Evolutionary conservation across 2,329 filamentous ascomycete genomes (phyloP).

Genomic region (Chrysoporthe cubensis): DNA sequence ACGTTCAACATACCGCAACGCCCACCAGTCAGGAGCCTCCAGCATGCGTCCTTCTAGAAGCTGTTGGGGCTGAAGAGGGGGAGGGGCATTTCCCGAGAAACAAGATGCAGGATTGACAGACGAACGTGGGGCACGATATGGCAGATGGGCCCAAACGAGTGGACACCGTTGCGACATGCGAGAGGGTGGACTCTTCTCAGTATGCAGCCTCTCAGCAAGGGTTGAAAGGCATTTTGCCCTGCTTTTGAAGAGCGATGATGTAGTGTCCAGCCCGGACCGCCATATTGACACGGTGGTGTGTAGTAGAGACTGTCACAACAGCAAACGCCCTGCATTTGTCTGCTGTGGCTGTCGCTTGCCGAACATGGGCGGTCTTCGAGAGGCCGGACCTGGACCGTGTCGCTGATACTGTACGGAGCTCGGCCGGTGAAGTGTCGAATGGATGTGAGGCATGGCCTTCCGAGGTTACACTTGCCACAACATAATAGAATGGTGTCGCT

Average conservation of each 20-base stretch:
- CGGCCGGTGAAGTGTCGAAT: neutral
- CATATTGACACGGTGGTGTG: conserved; percentile 16
- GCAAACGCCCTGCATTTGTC: neutral
- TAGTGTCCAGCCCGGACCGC: conserved; percentile 8
- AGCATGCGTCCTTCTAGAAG: conserved; percentile 19
- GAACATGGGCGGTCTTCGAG: neutral
- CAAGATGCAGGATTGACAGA: conserved; percentile 21
- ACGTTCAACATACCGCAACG: conserved; percentile 18
- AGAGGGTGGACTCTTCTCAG: conserved; percentile 14
- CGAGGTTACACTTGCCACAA: neutral
- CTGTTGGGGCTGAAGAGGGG: conserved; percentile 17
- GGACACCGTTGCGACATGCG: conserved; percentile 14
- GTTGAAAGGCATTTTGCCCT: conserved; percentile 13
- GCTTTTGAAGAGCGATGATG: conserved; percentile 20
- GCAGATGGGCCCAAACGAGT: conserved; percentile 13
- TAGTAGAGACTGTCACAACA: conserved; percentile 19
- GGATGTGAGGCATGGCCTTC: neutral
- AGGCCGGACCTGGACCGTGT: conserved; percentile 13
- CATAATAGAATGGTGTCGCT: neutral
- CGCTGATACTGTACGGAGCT: conserved; percentile 19
- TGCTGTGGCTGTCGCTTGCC: conserved; percentile 16
- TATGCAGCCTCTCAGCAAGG: conserved; percentile 16
- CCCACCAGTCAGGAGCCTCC: conserved; percentile 14
- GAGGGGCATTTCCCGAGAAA: conserved; percentile 12
- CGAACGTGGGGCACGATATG: conserved; percentile 14